Percentiles rank a stretch among this genome's conserved stretches.
These are phyloP conservation scores for Nevesoporus exiguus DNA, from an alignment of 768 basidiomycete genomes.

Conservation along the genomic window DNA sequence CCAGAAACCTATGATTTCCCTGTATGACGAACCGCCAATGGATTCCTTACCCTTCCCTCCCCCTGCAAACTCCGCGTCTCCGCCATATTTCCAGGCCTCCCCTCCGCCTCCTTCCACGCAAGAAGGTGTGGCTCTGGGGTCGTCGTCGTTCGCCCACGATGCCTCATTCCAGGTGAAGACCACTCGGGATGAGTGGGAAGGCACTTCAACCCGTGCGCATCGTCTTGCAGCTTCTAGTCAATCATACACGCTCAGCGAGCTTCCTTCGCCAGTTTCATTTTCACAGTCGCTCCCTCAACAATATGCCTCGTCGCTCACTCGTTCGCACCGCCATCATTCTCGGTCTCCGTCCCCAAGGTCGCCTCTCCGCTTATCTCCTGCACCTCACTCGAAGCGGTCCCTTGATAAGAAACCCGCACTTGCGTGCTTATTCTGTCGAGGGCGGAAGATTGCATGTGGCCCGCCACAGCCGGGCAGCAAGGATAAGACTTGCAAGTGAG, in stretches of 20 bases:
- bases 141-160: slow-evolving; percentile 16
- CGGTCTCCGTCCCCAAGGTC: slow-evolving; percentile 29
- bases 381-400: slow-evolving; percentile 22
- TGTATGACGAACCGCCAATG: slow-evolving; percentile 28
- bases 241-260: slow-evolving; percentile 20
- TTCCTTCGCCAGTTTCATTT: slow-evolving; percentile 9
- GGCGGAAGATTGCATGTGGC: slow-evolving; percentile 68
- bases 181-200: slow-evolving; percentile 25
- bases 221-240: slow-evolving; percentile 10
- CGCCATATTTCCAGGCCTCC: slow-evolving; percentile 18
- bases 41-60: slow-evolving; percentile 32
- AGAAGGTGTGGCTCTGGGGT: slow-evolving; percentile 10
- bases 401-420: slow-evolving; percentile 55
- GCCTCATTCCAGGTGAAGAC: slow-evolving; percentile 4
- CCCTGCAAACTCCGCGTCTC: slow-evolving; percentile 19
- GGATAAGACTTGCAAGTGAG: slow-evolving; percentile 66
- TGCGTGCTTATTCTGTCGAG: slow-evolving; percentile 64
- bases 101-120: slow-evolving; percentile 10
- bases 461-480: slow-evolving; percentile 50
- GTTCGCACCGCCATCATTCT: slow-evolving; percentile 22
- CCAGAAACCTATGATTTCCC: slow-evolving; percentile 1
- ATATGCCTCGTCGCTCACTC: slow-evolving; percentile 10
- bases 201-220: background rate
- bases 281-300: slow-evolving; percentile 13
- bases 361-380: slow-evolving; percentile 19